These are phyloP conservation scores for Voacanga thouarsii DNA, from an alignment of 257 asterid species.

Conservation along the genomic window DNA sequence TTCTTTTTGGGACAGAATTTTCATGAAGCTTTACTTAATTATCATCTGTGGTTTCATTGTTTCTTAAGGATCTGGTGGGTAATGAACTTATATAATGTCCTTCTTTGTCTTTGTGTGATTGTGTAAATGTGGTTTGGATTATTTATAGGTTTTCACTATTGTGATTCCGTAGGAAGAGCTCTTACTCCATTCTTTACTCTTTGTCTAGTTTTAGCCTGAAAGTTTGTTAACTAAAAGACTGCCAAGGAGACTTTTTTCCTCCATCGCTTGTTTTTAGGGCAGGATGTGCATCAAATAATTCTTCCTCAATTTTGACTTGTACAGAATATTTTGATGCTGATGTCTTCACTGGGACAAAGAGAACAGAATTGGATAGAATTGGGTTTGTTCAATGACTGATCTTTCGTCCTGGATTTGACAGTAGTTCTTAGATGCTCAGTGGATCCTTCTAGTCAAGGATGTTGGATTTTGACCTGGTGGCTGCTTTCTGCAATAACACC, in stretches of 20 bases:
- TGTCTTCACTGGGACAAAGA: slow-evolving; percentile 2
- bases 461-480: slow-evolving; percentile 14
- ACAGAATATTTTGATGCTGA: slow-evolving; percentile 10
- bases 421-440: slow-evolving; percentile 16
- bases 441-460: not conserved
- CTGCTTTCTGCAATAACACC: slow-evolving; percentile 5
- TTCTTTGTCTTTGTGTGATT: not conserved
- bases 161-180: not conserved
- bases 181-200: not conserved
- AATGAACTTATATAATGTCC: not conserved
- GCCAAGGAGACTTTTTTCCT: not conserved
- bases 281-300: not conserved
- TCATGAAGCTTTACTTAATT: not conserved
- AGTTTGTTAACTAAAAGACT: not conserved
- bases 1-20: not conserved
- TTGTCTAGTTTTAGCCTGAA: not conserved
- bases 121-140: not conserved
- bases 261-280: not conserved
- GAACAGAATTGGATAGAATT: not conserved
- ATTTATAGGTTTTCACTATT: not conserved
- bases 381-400: slow-evolving; percentile 4
- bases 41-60: not conserved
- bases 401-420: not conserved
- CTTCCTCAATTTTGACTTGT: not conserved
- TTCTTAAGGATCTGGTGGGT: not conserved